phyloP scores from a whole-genome alignment of 2,329 filamentous ascomycete species.

The Geosmithia morbida region DNA sequence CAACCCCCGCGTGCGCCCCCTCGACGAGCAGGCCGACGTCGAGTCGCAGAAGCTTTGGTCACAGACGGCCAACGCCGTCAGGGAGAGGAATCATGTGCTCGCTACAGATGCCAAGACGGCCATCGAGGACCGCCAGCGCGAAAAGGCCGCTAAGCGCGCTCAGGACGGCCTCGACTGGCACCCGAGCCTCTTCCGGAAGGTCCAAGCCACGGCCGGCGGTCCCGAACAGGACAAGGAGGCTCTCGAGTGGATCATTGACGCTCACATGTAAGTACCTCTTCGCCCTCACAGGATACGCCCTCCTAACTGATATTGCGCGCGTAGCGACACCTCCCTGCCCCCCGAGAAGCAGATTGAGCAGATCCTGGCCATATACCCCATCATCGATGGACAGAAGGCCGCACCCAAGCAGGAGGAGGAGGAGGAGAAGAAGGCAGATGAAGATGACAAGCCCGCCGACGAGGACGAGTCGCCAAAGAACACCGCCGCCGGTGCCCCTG shows the following conservation, averaged over 20 bases:
- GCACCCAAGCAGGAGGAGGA: slow-evolving; percentile 8
- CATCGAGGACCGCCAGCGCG: slow-evolving; percentile 83
- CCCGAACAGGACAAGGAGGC: slow-evolving; percentile 73
- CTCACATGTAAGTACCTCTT: slow-evolving; percentile 51
- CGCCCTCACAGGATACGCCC: background rate
- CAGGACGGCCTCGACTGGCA: slow-evolving; percentile 77
- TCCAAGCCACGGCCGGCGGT: slow-evolving; percentile 55
- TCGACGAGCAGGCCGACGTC: slow-evolving; percentile 76
- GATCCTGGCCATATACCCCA: slow-evolving; percentile 73
- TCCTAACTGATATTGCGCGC: slow-evolving; percentile 1
- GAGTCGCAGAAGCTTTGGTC: slow-evolving; percentile 86
- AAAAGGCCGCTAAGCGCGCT: slow-evolving; percentile 68
- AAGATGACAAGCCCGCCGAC: background rate
- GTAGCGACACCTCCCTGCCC: slow-evolving; percentile 26
- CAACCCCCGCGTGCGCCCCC: slow-evolving; percentile 56
- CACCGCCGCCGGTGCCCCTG: slow-evolving; percentile 2
- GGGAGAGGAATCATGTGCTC: slow-evolving; percentile 69
- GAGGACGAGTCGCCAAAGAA: background rate
- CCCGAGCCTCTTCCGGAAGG: slow-evolving; percentile 68
- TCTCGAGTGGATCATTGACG: slow-evolving; percentile 89
- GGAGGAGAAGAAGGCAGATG: background rate
- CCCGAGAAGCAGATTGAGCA: slow-evolving; percentile 63
- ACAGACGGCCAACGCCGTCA: slow-evolving; percentile 67
- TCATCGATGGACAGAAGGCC: slow-evolving; percentile 61
- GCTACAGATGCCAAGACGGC: slow-evolving; percentile 95